These are phyloP conservation scores for Pascua guehoae DNA, from an alignment of 1,284 basidiomycete species.

Conservation along the genomic window DNA sequence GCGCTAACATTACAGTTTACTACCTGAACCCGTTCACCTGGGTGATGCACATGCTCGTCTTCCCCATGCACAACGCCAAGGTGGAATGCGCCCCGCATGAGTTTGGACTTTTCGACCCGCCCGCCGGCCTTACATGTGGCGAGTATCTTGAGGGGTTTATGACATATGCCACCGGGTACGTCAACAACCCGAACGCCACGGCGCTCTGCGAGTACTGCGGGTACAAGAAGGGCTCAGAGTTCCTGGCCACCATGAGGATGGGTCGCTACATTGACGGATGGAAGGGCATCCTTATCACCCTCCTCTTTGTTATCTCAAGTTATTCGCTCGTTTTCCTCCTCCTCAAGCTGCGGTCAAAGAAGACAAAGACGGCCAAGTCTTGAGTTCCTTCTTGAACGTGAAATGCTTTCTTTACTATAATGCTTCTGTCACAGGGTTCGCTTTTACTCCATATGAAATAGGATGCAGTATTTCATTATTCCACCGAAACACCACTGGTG, in stretches of 20 bases:
- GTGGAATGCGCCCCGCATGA: constrained; percentile 39
- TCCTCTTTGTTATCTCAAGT: constrained; percentile 25
- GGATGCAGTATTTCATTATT: too few relatives aligned
- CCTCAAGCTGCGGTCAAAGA: constrained; percentile 34
- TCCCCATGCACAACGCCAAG: constrained; percentile 29
- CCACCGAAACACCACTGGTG: too few relatives aligned
- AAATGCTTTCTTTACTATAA: too few relatives aligned
- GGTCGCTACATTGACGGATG: constrained; percentile 28
- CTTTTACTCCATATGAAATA: too few relatives aligned
- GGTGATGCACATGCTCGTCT: constrained; percentile 34
- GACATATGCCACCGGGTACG: constrained; percentile 24
- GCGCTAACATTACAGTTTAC: constrained; percentile 13
- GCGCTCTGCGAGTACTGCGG: constrained; percentile 36
- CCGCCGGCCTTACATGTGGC: constrained; percentile 38
- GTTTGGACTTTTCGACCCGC: constrained; percentile 39
- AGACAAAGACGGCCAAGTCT: constrained; percentile 25
- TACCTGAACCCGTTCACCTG: constrained; percentile 42
- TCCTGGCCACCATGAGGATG: constrained; percentile 36
- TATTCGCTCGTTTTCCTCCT: constrained; percentile 35
- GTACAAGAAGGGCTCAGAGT: constrained; percentile 35
- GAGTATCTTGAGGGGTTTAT: constrained; percentile 33
- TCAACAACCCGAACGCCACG: constrained; percentile 34
- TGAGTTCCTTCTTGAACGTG: not conserved
- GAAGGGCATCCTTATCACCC: constrained; percentile 38
- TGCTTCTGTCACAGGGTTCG: too few relatives aligned